Evolutionary conservation across 2,329 filamentous ascomycete genomes (phyloP).

Genomic region (Ceratocystis lukuohia): DNA sequence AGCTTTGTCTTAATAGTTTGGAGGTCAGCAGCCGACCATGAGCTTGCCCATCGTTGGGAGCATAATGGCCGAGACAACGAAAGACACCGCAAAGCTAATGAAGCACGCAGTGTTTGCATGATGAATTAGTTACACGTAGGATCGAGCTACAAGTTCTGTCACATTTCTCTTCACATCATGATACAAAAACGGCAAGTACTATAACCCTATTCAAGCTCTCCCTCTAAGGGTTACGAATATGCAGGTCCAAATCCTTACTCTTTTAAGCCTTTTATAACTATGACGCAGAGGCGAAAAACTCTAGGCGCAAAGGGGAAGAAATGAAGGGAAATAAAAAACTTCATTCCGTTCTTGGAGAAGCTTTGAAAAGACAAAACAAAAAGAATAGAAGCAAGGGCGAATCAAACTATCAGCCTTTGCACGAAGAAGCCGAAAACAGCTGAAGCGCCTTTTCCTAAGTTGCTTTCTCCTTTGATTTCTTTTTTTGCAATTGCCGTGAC

Average conservation of each 20-base stretch:
- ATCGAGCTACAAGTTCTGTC: background rate
- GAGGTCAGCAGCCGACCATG: background rate
- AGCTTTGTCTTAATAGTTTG: constrained; percentile 2
- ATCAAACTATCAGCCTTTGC: background rate
- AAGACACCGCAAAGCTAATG: background rate
- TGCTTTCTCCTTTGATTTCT: background rate
- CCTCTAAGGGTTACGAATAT: background rate
- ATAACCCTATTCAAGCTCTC: background rate
- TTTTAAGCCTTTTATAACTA: background rate
- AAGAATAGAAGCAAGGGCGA: background rate
- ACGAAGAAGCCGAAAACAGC: background rate
- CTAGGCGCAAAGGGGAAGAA: background rate
- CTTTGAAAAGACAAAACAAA: background rate
- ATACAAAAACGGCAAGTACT: background rate
- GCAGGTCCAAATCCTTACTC: background rate
- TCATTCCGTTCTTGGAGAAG: background rate
- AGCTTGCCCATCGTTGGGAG: constrained; percentile 26
- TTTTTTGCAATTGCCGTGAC: background rate
- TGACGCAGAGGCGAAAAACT: constrained; percentile 4
- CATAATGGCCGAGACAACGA: constrained; percentile 25
- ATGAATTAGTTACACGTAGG: background rate
- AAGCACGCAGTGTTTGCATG: background rate
- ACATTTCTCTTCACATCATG: background rate
- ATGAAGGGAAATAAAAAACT: background rate
- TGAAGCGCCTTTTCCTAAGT: background rate